These are phyloP conservation scores for Ramalina peruviana DNA, from an alignment of 495 filamentous ascomycete species.

Conservation along the genomic window DNA sequence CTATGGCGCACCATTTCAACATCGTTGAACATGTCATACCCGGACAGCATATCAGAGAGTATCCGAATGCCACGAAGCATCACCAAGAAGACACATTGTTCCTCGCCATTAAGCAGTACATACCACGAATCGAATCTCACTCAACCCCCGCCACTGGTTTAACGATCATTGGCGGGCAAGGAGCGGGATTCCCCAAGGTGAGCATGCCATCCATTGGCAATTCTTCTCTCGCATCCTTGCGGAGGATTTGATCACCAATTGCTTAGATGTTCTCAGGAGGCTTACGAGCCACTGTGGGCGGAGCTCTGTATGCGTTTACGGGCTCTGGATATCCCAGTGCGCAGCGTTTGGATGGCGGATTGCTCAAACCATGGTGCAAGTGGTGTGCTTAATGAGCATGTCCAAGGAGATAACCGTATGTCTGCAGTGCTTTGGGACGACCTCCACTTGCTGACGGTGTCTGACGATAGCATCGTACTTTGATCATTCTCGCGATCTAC, in stretches of 20 bases:
- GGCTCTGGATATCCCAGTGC: conserved; percentile 36
- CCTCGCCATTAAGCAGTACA: conserved; percentile 54
- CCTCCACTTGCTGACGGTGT: conserved; percentile 1
- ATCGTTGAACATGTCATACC: conserved; percentile 33
- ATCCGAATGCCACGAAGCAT: conserved; percentile 25
- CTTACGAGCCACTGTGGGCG: conserved; percentile 66
- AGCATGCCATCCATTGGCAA: neutral
- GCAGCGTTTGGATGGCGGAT: conserved; percentile 64
- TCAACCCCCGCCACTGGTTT: conserved; percentile 39
- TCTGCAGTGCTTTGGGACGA: neutral
- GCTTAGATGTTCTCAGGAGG: conserved; percentile 30
- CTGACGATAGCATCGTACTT: conserved; percentile 42
- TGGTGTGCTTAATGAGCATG: conserved; percentile 49
- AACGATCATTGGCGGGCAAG: conserved; percentile 53
- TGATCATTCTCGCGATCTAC: conserved; percentile 64
- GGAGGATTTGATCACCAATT: neutral
- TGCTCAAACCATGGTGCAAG: conserved; percentile 52
- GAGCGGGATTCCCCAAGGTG: conserved; percentile 34
- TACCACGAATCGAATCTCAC: conserved; percentile 34
- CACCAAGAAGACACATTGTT: conserved; percentile 32
- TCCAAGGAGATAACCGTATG: conserved; percentile 52
- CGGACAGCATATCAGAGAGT: conserved; percentile 43
- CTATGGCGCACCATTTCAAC: conserved; percentile 8
- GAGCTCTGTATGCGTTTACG: conserved; percentile 38
- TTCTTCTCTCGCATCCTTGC: neutral